phyloP scores from a whole-genome alignment of 768 basidiomycete genomes.

The Serendipita sp. region DNA sequence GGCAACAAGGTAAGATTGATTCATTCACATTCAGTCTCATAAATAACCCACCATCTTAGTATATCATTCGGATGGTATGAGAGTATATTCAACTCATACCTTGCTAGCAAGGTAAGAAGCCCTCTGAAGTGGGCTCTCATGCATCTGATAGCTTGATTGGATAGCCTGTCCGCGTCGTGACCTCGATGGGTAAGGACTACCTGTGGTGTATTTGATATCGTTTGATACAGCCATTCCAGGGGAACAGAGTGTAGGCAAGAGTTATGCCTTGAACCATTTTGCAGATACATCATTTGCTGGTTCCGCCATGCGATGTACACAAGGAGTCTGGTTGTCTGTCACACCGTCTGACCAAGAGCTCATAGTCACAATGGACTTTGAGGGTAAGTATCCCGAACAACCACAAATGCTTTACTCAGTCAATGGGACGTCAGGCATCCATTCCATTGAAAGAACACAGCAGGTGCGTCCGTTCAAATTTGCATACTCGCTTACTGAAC shows the following conservation, averaged over 20 bases:
- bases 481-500: not conserved
- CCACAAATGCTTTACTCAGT: not conserved
- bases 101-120: slow-evolving; percentile 37
- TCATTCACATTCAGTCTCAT: not conserved
- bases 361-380: slow-evolving; percentile 47
- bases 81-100: slow-evolving; percentile 44
- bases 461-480: slow-evolving; percentile 25
- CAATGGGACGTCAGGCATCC: slow-evolving; percentile 29
- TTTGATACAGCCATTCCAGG: not conserved
- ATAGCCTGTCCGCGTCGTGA: slow-evolving; percentile 47
- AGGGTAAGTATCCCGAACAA: slow-evolving; percentile 28
- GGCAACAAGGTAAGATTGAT: slow-evolving; percentile 24
- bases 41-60: not conserved
- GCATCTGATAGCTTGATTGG: not conserved
- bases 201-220: not conserved
- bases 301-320: slow-evolving; percentile 16
- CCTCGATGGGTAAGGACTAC: slow-evolving; percentile 42
- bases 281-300: slow-evolving; percentile 49
- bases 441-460: slow-evolving; percentile 45
- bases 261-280: slow-evolving; percentile 42
- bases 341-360: slow-evolving; percentile 40
- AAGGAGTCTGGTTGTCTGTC: slow-evolving; percentile 39
- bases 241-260: slow-evolving; percentile 31
- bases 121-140: not conserved
- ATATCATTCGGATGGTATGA: slow-evolving; percentile 53